A percentile compares a stretch with the other conserved stretches of the same genome.
Conservation (phyloP, 495 filamentous ascomycete species). For the Talaromyces wortmannii region DNA sequence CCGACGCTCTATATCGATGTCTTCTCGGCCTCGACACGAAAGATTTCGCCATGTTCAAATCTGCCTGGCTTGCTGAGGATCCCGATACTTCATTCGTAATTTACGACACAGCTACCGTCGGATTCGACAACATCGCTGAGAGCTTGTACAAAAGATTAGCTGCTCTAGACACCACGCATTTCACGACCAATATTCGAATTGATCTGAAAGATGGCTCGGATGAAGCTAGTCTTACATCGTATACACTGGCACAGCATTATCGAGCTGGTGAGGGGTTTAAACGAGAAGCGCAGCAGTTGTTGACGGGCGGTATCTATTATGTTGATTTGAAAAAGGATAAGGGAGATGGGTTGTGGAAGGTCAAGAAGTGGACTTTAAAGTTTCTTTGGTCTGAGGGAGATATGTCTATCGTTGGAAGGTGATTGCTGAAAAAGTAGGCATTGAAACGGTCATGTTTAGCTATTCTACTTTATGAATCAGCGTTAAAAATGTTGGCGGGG, state of each 20-base stretch:
- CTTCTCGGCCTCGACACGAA: conserved; percentile 18
- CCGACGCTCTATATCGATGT: conserved; percentile 21
- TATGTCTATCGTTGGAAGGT: not conserved
- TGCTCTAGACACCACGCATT: conserved; percentile 25
- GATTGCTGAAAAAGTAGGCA: not conserved
- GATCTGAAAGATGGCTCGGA: conserved; percentile 12
- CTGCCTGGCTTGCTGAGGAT: conserved; percentile 8
- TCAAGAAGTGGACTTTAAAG: not conserved
- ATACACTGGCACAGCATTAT: conserved; percentile 19
- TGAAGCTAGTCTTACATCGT: conserved; percentile 12
- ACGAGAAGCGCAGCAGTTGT: not conserved
- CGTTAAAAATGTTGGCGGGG: no score
- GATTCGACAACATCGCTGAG: conserved; percentile 11
- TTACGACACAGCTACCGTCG: conserved; percentile 10
- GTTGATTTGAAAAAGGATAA: not conserved
- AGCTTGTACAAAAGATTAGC: conserved; percentile 10
- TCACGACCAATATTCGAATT: conserved; percentile 21
- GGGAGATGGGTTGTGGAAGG: not conserved
- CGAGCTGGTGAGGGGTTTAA: not conserved
- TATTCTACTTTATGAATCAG: no score
- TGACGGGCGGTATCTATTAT: not conserved
- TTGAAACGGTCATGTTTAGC: no score
- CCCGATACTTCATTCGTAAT: conserved; percentile 12
- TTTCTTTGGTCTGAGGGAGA: not conserved
- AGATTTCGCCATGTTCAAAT: conserved; percentile 18